A percentile compares a stretch with the other conserved stretches of the same genome.
Conservation (phyloP, 352 stramenopile genomes). For the Aphanomyces astaci region DNA sequence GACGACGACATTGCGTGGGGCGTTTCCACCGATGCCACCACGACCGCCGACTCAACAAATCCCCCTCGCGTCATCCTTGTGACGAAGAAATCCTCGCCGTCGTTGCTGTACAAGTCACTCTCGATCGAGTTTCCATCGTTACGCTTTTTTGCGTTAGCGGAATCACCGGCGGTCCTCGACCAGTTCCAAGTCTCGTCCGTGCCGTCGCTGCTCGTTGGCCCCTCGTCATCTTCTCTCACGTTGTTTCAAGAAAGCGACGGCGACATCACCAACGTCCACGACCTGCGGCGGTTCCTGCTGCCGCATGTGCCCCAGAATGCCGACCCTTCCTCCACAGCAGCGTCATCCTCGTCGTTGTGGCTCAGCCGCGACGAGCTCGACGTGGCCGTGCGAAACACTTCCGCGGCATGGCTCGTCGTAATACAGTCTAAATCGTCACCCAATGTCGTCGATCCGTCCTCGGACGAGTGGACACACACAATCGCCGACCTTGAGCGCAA, state of each 20-base stretch:
- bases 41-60: slow-evolving; percentile 12
- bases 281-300: slow-evolving; percentile 50
- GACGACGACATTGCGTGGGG: slow-evolving; percentile 24
- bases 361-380: slow-evolving; percentile 45
- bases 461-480: neutral
- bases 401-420: slow-evolving; percentile 56
- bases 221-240: slow-evolving; percentile 31
- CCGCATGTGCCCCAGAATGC: slow-evolving; percentile 4
- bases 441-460: neutral
- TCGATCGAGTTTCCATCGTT: slow-evolving; percentile 49
- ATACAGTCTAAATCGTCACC: slow-evolving; percentile 35
- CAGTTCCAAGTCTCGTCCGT: slow-evolving; percentile 34
- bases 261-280: slow-evolving; percentile 41
- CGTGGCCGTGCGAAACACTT: slow-evolving; percentile 37
- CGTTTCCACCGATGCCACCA: slow-evolving; percentile 4
- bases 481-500: slow-evolving; percentile 4
- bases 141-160: slow-evolving; percentile 39
- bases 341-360: slow-evolving; percentile 26
- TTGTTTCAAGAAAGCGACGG: slow-evolving; percentile 32
- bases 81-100: slow-evolving; percentile 55
- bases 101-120: slow-evolving; percentile 49
- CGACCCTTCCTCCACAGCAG: slow-evolving; percentile 25
- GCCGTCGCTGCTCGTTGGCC: slow-evolving; percentile 42
- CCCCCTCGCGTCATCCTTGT: slow-evolving; percentile 35
- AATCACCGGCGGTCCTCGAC: slow-evolving; percentile 30